A percentile compares a stretch with the other conserved stretches of the same genome.
Conservation (phyloP, 768 basidiomycete genomes). For the Pisolithus marmoratus region DNA sequence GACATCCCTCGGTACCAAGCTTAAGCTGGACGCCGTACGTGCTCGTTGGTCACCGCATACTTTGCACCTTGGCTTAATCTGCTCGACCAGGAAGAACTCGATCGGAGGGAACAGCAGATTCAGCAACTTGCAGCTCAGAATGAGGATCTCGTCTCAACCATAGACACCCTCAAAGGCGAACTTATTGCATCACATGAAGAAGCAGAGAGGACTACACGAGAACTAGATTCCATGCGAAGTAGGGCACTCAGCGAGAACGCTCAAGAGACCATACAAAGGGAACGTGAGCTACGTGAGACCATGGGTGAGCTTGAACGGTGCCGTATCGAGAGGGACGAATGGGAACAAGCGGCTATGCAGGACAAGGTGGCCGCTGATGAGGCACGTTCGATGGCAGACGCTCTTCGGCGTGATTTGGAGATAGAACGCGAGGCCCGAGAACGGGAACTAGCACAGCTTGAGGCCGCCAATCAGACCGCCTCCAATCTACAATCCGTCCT, state of each 20-base stretch:
- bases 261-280: constrained; percentile 65
- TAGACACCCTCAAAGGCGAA: constrained; percentile 79
- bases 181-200: constrained; percentile 73
- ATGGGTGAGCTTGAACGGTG: constrained; percentile 85
- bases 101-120: constrained; percentile 81
- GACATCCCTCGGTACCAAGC: constrained; percentile 86
- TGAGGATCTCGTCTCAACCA: constrained; percentile 61
- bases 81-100: constrained; percentile 86
- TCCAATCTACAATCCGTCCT: constrained; percentile 87
- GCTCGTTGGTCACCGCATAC: neutral
- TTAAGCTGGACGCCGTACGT: constrained; percentile 93
- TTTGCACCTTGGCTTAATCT: neutral
- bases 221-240: constrained; percentile 64
- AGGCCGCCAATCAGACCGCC: constrained; percentile 66
- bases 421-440: constrained; percentile 55
- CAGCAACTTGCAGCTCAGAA: constrained; percentile 74
- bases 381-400: constrained; percentile 49
- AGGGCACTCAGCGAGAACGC: constrained; percentile 61
- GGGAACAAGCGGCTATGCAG: constrained; percentile 53
- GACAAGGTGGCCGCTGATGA: constrained; percentile 75
- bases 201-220: constrained; percentile 58
- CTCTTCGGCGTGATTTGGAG: constrained; percentile 59
- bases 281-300: constrained; percentile 74
- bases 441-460: constrained; percentile 51
- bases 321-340: constrained; percentile 75